Percentiles rank a stretch among this genome's conserved stretches.
These are phyloP conservation scores for Xylariaceae sp. DNA, from an alignment of 2,329 filamentous ascomycete species.

Conservation along the genomic window DNA sequence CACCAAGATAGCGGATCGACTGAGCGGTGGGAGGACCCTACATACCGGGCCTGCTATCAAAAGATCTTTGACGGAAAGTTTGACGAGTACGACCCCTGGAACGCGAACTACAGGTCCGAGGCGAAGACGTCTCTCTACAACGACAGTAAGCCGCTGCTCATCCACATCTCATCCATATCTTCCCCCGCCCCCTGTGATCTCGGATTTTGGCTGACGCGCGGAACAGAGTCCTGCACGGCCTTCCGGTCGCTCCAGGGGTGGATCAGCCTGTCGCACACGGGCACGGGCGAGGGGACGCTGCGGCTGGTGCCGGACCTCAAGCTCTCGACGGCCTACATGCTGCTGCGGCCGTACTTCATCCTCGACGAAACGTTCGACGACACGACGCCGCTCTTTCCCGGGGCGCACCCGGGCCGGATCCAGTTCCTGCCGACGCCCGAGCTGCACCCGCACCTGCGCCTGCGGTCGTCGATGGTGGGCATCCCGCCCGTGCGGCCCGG, in stretches of 20 bases:
- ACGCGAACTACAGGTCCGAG: conserved; percentile 53
- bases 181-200: too few relatives aligned
- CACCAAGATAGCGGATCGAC: conserved; percentile 68
- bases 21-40: conserved; percentile 64
- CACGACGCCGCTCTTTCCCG: conserved; percentile 56
- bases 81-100: conserved; percentile 79
- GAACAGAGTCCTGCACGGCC: conserved; percentile 68
- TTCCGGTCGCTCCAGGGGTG: conserved; percentile 89
- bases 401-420: conserved; percentile 58
- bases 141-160: conserved; percentile 3
- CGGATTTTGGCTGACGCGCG: too few relatives aligned
- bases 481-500: conserved; percentile 62
- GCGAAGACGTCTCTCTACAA: conserved; percentile 18
- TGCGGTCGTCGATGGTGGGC: conserved; percentile 63
- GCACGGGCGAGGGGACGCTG: conserved; percentile 69
- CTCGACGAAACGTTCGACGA: conserved; percentile 32
- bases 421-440: conserved; percentile 56
- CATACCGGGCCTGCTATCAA: conserved; percentile 68
- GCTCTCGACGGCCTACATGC: conserved; percentile 69
- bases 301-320: conserved; percentile 72
- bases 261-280: conserved; percentile 69
- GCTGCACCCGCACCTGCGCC: conserved; percentile 63
- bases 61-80: conserved; percentile 65
- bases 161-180: not conserved
- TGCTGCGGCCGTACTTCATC: conserved; percentile 77